These are phyloP conservation scores for Coemansia sp. DNA, from an alignment of 192 early-diverging fungal genomes.

Conservation along the genomic window DNA sequence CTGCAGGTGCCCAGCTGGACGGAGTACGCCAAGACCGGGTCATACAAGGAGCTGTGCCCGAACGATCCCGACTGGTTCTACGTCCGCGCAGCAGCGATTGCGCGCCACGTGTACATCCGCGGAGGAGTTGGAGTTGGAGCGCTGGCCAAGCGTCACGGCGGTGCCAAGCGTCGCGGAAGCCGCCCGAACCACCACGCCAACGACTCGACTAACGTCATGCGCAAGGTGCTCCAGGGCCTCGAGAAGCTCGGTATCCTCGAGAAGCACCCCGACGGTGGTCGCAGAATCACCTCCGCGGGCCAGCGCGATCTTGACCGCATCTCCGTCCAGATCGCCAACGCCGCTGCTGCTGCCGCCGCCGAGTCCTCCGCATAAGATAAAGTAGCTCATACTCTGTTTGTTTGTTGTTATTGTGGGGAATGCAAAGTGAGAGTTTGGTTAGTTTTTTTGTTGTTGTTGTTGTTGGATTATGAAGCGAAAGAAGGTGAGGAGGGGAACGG, in stretches of 20 bases:
- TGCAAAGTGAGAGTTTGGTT: too few relatives aligned
- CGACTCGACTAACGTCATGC: constrained; percentile 87
- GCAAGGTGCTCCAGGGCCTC: constrained; percentile 96
- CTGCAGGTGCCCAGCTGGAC: constrained; percentile 99
- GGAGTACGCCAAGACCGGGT: constrained; percentile 97
- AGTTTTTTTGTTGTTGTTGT: too few relatives aligned
- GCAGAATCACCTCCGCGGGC: constrained; percentile 91
- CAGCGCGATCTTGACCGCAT: constrained; percentile 99
- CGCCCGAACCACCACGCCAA: constrained; percentile 89
- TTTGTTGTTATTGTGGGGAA: too few relatives aligned
- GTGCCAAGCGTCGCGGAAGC: constrained; percentile 86
- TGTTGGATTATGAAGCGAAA: too few relatives aligned
- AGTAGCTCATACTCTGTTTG: too few relatives aligned
- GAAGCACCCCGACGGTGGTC: constrained; percentile 90
- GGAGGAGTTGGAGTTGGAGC: constrained; percentile 89
- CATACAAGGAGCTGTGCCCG: constrained; percentile 96
- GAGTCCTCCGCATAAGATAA: too few relatives aligned
- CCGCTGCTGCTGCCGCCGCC: constrained; percentile 9
- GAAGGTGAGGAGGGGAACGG: too few relatives aligned
- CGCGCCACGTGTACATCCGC: constrained; percentile 98
- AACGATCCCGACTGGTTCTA: constrained; percentile 99
- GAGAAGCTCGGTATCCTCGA: constrained; percentile 99
- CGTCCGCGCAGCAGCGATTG: constrained; percentile 91
- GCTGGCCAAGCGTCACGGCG: constrained; percentile 92
- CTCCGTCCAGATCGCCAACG: constrained; percentile 68